Evolutionary conservation across 257 asterid species (phyloP), one percentile per base, ranked within the genome.

Genomic region (Avicennia marina): DNA sequence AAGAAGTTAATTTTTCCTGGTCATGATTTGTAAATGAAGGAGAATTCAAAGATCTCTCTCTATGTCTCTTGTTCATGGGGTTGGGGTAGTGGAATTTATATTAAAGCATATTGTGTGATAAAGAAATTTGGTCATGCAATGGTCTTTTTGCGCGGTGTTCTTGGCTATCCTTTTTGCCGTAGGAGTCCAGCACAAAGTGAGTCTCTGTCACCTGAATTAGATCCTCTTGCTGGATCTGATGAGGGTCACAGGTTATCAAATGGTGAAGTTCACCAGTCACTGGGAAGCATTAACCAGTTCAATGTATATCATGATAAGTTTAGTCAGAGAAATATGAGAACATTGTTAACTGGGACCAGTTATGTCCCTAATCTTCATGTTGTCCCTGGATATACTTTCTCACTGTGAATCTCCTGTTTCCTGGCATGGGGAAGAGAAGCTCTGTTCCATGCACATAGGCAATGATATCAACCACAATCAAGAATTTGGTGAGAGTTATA

Each of bases 161-260:
- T 53, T 40, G 69, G 54, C 52, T 24, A 24, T 62, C 24, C 49
- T 31, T 43, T 32, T 58, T 51, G 63, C 31, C 18, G n/a, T 53
- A 87, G 96, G 96, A 87, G 87, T 76, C 89, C 89, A 58, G 80
- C 73, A 21, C 90, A 75, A 38, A 85, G 94, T 44, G 89, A 75
- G 22, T 68, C 83, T 52, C 34, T 80, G 47, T 85, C 88, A 4
- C 80, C 72, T 66, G 94, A 83, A 69, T 63, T 86, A 36, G 86
- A 88, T 66, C 95, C 94, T 46, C 63, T 86, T 22, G 85, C 71
- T 68, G 79, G 73, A 68, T 78, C 87, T 21, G 91, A 72, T 40
- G 68, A 65, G 73, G 75, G 74, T 67, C 78, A 48, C 38, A 63
- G 68, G 54, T 72, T 72, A 63, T 52, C 77, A 25, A 78, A 75